phyloP scores from a whole-genome alignment of 805 yeast genomes.

The Ogataea paraovalis region DNA sequence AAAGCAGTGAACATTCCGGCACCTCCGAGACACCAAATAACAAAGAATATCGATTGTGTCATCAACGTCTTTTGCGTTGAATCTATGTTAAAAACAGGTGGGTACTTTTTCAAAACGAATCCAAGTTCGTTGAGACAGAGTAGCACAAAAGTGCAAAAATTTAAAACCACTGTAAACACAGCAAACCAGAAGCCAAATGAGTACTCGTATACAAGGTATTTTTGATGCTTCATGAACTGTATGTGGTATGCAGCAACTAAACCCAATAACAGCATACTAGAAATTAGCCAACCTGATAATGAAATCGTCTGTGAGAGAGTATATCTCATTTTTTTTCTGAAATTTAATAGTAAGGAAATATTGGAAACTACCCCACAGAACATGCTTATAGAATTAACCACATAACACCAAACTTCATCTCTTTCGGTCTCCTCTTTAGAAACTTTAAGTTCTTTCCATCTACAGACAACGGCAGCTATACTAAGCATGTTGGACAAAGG shows the following conservation, averaged over 20 bases:
- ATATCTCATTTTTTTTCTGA: conserved; percentile 55
- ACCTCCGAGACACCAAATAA: conserved; percentile 72
- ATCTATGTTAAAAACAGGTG: conserved; percentile 65
- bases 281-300: conserved; percentile 60
- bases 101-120: conserved; percentile 53
- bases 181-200: conserved; percentile 82
- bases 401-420: conserved; percentile 43
- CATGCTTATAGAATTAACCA: conserved; percentile 60
- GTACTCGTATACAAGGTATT: conserved; percentile 19
- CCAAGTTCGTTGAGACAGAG: conserved; percentile 62
- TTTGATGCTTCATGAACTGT: conserved; percentile 17
- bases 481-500: conserved; percentile 76
- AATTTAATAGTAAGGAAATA: conserved; percentile 64
- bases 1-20: conserved; percentile 51
- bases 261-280: conserved; percentile 48
- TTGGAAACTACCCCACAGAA: conserved; percentile 66
- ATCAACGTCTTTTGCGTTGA: conserved; percentile 69
- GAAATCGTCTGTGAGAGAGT: conserved; percentile 58
- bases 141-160: conserved; percentile 51
- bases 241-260: conserved; percentile 37
- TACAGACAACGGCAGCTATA: conserved; percentile 62
- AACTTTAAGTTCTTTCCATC: conserved; percentile 46
- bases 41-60: conserved; percentile 60
- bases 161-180: conserved; percentile 57
- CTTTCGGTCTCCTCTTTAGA: conserved; percentile 17